These are phyloP conservation scores for Curvularia verruculosa DNA, from an alignment of 2,329 filamentous ascomycete genomes.

Conservation along the genomic window DNA sequence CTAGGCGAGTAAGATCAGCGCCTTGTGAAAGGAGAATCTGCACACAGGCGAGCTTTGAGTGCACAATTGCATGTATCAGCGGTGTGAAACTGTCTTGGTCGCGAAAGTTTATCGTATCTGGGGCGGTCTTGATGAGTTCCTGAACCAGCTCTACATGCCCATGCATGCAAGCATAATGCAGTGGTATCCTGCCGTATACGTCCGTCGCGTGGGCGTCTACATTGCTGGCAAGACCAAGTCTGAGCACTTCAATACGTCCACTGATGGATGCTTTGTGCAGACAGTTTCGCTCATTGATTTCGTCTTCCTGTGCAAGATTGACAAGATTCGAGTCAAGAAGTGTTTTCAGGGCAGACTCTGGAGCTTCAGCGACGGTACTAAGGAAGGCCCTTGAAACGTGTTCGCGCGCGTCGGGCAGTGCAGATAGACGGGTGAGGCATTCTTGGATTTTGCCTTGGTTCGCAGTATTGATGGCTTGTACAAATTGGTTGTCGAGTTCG, in stretches of 20 bases:
- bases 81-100: constrained; percentile 98
- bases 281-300: constrained; percentile 97
- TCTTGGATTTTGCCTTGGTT: constrained; percentile 80
- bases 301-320: constrained; percentile 90
- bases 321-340: constrained; percentile 82
- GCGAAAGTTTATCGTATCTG: constrained; percentile 80
- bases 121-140: constrained; percentile 70
- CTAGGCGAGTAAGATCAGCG: constrained; percentile 83
- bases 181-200: constrained; percentile 89
- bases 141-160: constrained; percentile 84
- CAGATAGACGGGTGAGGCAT: constrained; percentile 73
- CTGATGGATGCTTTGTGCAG: constrained; percentile 97
- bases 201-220: constrained; percentile 83
- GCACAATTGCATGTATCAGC: constrained; percentile 91
- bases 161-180: constrained; percentile 97
- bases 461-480: constrained; percentile 84
- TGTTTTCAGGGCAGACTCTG: constrained; percentile 74
- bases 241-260: constrained; percentile 78
- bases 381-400: constrained; percentile 89
- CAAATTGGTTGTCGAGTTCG: constrained; percentile 84
- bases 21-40: constrained; percentile 75
- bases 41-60: constrained; percentile 81
- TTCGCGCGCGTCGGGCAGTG: constrained; percentile 68
- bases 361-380: constrained; percentile 84
- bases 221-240: constrained; percentile 73